phyloP scores from a whole-genome alignment of 2,329 filamentous ascomycete species.

The Neofusicoccum parvum region DNA sequence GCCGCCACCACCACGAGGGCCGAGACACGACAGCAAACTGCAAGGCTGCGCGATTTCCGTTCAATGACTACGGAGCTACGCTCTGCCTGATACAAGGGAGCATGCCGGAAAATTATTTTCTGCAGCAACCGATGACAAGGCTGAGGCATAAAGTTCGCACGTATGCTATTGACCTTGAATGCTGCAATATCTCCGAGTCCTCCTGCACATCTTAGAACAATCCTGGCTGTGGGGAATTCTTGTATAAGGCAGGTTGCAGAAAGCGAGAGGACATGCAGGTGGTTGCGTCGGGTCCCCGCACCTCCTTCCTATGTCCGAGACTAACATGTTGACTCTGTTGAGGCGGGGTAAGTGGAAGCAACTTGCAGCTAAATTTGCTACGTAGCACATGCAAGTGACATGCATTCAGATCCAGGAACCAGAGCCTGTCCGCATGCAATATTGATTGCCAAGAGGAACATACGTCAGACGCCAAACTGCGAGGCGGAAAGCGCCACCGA shows the following conservation, averaged over 20 bases:
- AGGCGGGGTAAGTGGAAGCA: background rate
- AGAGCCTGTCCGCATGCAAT: background rate
- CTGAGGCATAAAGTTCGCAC: too few species aligned
- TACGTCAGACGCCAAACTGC: background rate
- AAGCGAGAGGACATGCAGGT: background rate
- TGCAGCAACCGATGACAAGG: background rate
- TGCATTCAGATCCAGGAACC: background rate
- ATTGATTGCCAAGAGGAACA: background rate
- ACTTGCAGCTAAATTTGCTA: background rate
- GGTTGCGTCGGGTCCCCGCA: background rate
- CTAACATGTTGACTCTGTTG: background rate
- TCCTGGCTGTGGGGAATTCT: too few species aligned
- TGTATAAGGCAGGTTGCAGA: too few species aligned
- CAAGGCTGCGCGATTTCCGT: background rate
- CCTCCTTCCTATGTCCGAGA: background rate
- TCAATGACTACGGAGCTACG: too few species aligned
- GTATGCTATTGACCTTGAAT: too few species aligned
- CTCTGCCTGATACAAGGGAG: background rate
- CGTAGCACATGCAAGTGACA: background rate
- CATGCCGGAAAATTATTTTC: background rate
- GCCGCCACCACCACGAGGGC: background rate
- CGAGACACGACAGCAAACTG: background rate
- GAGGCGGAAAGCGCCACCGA: background rate
- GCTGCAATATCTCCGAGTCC: background rate
- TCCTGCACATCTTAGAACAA: background rate